Evolutionary conservation across 768 basidiomycete genomes (phyloP), one percentile per base, ranked within the genome.

Genomic region (Russula abietina): DNA sequence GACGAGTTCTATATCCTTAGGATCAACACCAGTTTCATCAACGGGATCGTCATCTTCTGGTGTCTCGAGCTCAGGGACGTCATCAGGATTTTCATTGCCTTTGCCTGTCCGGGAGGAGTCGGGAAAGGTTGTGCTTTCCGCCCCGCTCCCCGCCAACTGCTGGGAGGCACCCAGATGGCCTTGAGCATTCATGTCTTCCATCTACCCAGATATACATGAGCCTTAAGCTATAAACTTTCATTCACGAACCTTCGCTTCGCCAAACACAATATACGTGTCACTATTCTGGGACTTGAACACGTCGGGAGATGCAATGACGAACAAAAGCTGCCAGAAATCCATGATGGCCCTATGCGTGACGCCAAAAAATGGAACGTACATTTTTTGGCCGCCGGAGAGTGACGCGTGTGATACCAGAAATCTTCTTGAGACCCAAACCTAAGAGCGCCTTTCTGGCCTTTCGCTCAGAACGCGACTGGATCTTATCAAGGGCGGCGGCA

Each of bases 231-330:
- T 49, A 28, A 30, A 49, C 36, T 28, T 22, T 12, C 22, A 58
- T 36, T 17, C 65, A 64, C 70, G 64, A 52, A 88, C 88, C 85
- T 93, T 93, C 59, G 91, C 95, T 81, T 98, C 97, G 67, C 97
- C 97, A 70, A 98, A 99, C 67, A 99, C 94, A 73, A 99, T 93
- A 82, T 99, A 98, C 77, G 90, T 93, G 77, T 99, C 97, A 73
- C 92, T 93, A 78, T 93, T 94, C 48, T 89, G 87, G 55, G 91
- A 93, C 81, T 98, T 98, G 87, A 91, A 99, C 58, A 99, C 97
- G 67, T 99, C 97, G 41, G 97, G 97, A 55, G 87, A 80, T 58
- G 91, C 85, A 70, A 99, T 83, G 64, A 98, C 95, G 73, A 98
- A 91, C 65, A 98, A 85, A 66, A 96, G 79, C 89, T 92, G 70